A percentile compares a stretch with the other conserved stretches of the same genome.
Evolutionary conservation across 257 asterid species (phyloP).

Genomic region (Penstemon newberryi): DNA sequence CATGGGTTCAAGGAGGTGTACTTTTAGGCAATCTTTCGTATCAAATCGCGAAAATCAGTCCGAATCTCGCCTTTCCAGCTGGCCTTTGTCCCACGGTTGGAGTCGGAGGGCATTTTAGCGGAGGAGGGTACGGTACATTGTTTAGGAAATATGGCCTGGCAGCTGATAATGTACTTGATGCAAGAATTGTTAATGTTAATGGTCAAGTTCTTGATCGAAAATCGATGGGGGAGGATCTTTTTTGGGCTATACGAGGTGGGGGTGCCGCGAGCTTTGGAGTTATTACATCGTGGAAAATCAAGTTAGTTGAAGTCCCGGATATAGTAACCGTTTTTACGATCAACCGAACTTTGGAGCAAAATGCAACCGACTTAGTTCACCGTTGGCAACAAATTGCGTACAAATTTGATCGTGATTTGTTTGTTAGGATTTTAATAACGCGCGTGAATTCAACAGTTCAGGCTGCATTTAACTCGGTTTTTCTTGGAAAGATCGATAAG

Average conservation of each 20-base stretch:
- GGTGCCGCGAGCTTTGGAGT: slow-evolving; percentile 51
- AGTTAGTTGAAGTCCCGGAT: slow-evolving; percentile 35
- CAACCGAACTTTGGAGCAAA: slow-evolving; percentile 40
- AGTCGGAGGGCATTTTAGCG: slow-evolving; percentile 50
- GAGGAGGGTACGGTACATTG: slow-evolving; percentile 51
- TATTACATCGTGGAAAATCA: slow-evolving; percentile 40
- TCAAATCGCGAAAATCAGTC: slow-evolving; percentile 19
- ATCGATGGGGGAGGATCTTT: slow-evolving; percentile 53
- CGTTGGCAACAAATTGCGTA: slow-evolving; percentile 39
- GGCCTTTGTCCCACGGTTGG: slow-evolving; percentile 54
- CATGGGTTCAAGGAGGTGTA: slow-evolving; percentile 47
- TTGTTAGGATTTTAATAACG: slow-evolving; percentile 32
- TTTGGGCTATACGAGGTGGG: slow-evolving; percentile 59
- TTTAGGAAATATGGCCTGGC: slow-evolving; percentile 41
- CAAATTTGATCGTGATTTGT: slow-evolving; percentile 30
- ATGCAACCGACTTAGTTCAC: slow-evolving; percentile 36
- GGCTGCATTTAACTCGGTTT: slow-evolving; percentile 44
- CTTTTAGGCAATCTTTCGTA: slow-evolving; percentile 40
- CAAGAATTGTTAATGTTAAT: slow-evolving; percentile 29
- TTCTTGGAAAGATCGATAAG: slow-evolving; percentile 34
- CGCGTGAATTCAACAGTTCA: slow-evolving; percentile 29
- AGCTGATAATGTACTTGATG: slow-evolving; percentile 45
- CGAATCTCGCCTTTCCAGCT: slow-evolving; percentile 39
- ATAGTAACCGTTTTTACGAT: slow-evolving; percentile 44
- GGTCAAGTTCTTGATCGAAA: slow-evolving; percentile 40